Percentiles rank a stretch among this genome's conserved stretches.
These are phyloP conservation scores for Tanacetum coccineum DNA, from an alignment of 129 eudicot genomes.

Conservation along the genomic window DNA sequence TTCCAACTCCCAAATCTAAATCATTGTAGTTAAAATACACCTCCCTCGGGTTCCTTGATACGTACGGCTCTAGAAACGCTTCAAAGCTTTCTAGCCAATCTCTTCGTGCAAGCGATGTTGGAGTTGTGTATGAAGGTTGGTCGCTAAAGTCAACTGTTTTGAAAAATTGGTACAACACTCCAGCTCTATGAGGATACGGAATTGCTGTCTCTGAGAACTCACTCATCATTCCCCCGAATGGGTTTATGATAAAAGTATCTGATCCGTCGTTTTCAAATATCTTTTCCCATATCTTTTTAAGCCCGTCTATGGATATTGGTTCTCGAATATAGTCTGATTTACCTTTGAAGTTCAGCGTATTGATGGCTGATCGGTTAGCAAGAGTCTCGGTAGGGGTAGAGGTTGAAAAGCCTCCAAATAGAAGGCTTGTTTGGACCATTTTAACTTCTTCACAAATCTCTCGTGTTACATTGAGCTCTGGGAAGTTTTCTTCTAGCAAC, in stretches of 20 bases:
- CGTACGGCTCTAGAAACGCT: conserved; percentile 22
- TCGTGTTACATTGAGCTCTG: conserved; percentile 21
- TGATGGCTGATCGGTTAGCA: not conserved
- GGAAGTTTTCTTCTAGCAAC: conserved; percentile 16
- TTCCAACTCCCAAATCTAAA: conserved; percentile 30
- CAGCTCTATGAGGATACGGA: conserved; percentile 30
- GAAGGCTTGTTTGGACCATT: conserved; percentile 21
- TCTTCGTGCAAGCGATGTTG: not conserved
- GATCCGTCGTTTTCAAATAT: conserved; percentile 12
- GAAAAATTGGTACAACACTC: conserved; percentile 16
- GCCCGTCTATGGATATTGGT: conserved; percentile 20
- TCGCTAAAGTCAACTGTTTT: not conserved
- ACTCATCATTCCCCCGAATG: conserved; percentile 28
- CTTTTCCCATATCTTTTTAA: conserved; percentile 7
- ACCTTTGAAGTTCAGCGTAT: not conserved
- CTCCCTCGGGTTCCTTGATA: conserved; percentile 24
- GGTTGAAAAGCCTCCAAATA: conserved; percentile 9
- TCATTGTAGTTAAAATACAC: conserved; percentile 27
- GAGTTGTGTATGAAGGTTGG: not conserved
- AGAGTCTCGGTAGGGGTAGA: not conserved
- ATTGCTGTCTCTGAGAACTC: conserved; percentile 15
- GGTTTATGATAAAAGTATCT: not conserved
- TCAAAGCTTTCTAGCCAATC: conserved; percentile 18
- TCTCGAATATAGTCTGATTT: conserved; percentile 22
- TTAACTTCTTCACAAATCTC: conserved; percentile 21